Evolutionary conservation across 2,329 filamentous ascomycete species (phyloP), one percentile per base, ranked within the genome.

Genomic region (Teratosphaeria zuluensis): DNA sequence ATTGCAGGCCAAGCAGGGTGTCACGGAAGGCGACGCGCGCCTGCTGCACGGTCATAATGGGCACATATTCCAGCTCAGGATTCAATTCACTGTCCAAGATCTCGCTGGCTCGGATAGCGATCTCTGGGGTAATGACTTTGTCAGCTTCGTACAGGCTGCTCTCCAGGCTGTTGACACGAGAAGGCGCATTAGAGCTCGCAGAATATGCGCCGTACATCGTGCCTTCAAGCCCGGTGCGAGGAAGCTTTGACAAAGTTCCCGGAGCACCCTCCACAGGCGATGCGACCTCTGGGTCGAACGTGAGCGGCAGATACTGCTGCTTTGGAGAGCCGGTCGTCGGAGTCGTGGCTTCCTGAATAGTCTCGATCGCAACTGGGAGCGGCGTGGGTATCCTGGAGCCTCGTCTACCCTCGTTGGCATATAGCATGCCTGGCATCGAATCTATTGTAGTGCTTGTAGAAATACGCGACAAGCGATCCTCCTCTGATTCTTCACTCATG

Each of bases 51-150:
- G 92, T 95, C 75, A 99, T 89, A 74, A 92, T 91, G 16, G 94
- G 94, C 16, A 97, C 92, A 69, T 94, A 96, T 38, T 88, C 90
- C 72, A 90, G 90, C 71, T 97, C 92, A 66, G 96, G 90, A 38
- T 90, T 87, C 60, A 90, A 85, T 1, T 84, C 79, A 62, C 87
- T 84, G 62, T 88, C 84, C 12, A 74, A 64, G 4, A 72, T 60
- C 55, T 73, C 69, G 78, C 83, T 68, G 9, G 69, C 69, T 16
- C 66, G 53, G 16, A 64, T 61, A 21, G 63, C 59, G 46, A 69
- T 28, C 14, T 60, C 60, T 2, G 53, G 52, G 9, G 28, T 28
- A 24, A 55, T 51, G 31, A 58, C 31, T 9, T n/a, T 56, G 32
- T 28, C 51, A 7, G 16, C 24, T 16, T 56, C 55, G 28, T 54